Evolutionary conservation across 176 grass and related monocot species (phyloP).

Genomic region (Calamus simplicifolius): DNA sequence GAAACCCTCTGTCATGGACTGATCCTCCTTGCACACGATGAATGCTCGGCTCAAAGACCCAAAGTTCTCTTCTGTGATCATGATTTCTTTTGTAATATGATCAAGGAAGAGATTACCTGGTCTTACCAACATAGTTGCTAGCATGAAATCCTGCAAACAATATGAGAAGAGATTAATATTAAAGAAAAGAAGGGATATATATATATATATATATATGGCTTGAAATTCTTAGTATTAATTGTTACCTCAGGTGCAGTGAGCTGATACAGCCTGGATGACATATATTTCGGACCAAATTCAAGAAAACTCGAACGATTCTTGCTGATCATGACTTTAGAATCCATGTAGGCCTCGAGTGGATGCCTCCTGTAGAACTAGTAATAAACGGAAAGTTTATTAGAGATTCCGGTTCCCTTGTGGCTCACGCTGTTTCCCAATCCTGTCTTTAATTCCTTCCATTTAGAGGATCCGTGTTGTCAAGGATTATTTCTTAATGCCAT

Average conservation of each 20-base stretch:
- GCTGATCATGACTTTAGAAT: neutral
- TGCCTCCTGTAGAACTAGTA: neutral
- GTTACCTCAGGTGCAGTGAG: constrained; percentile 3
- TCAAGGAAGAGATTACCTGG: constrained; percentile 1
- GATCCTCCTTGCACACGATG: constrained; percentile 24
- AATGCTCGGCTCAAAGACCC: neutral
- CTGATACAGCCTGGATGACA: constrained; percentile 5
- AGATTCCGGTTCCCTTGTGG: too few species aligned
- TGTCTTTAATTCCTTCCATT: too few species aligned
- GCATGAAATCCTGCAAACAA: neutral
- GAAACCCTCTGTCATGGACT: constrained; percentile 5
- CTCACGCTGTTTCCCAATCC: too few species aligned
- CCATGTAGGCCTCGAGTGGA: constrained; percentile 3
- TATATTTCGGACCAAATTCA: neutral
- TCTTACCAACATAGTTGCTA: neutral
- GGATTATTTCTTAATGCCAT: too few species aligned
- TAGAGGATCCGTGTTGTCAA: too few species aligned
- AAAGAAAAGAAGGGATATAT: too few species aligned
- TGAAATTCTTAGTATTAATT: neutral
- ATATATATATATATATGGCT: too few species aligned
- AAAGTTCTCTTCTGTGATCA: neutral
- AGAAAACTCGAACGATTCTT: neutral
- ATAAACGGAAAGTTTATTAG: too few species aligned
- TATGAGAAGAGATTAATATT: too few species aligned
- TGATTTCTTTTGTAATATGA: neutral